Evolutionary conservation across 2,329 filamentous ascomycete species (phyloP), one percentile per base, ranked within the genome.

Genomic region (Nothopassalora personata): DNA sequence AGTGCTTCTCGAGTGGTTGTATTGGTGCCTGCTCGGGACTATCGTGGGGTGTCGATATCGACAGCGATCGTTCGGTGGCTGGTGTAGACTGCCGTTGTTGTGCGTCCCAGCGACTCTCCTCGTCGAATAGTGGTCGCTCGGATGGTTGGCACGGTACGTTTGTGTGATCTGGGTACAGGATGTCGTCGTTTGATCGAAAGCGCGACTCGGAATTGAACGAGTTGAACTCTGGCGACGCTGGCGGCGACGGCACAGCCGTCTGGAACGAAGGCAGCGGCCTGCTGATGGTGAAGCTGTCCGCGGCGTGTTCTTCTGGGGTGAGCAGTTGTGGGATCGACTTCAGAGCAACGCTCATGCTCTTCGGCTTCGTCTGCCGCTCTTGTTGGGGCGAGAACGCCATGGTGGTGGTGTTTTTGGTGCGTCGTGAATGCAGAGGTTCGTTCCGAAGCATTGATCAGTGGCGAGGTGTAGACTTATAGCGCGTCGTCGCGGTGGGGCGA

Each of bases 151-250:
- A 39, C 39, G 53, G 50, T 18, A 46, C 47, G 33, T 52, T 43
- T 52, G 54, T 57, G 46, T 59, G 52, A 50, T 61, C 63, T 13
- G 63, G 61, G 39, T 65, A 66, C 28, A 66, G 64, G 15, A 62
- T 33, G 15, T 62, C 61, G 53, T 66, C 64, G 53, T 59, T 50
- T 47, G 60, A 54, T 46, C 58, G 56, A 31, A 60, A 61, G 48
- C 27, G 19, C 28, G 45, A 13, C n/a, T 60, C 52, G 5, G 57
- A 48, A n/a, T 54, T 45, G 28, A 63, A 57, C 11, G 62, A 53
- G 49, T 56, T 54, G 52, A 65, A 65, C 27, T 59, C 58, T 39
- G 64, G 64, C 56, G 64, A 66, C 43, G 54, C 64, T 53, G 64
- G 64, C 54, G 64, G 63, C 53, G 63, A 65, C 45, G 57, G 57